Evolutionary conservation across 495 filamentous ascomycete species (phyloP).

Genomic region (Cryomyces minteri): DNA sequence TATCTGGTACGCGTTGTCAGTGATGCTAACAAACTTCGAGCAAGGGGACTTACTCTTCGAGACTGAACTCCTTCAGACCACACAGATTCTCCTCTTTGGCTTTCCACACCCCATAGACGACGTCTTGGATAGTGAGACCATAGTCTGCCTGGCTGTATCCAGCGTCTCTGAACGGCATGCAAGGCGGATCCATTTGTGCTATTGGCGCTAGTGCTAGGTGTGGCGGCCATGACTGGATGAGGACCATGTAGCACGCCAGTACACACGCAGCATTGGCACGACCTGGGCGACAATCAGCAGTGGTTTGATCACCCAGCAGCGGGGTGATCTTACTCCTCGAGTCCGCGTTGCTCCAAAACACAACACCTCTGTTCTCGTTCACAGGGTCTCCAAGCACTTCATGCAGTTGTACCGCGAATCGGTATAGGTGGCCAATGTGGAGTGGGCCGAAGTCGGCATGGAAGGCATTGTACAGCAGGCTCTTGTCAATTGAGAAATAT

Average conservation of each 20-base stretch:
- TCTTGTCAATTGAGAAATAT: slow-evolving; percentile 93
- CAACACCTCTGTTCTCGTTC: slow-evolving; percentile 67
- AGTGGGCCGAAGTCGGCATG: slow-evolving; percentile 96
- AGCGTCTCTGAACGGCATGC: slow-evolving; percentile 98
- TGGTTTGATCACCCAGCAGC: background rate
- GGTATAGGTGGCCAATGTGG: slow-evolving; percentile 91
- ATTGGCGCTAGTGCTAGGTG: slow-evolving; percentile 94
- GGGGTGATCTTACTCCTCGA: slow-evolving; percentile 40
- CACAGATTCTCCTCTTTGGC: slow-evolving; percentile 89
- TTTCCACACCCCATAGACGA: slow-evolving; percentile 97
- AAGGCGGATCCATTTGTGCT: slow-evolving; percentile 83
- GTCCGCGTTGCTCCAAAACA: slow-evolving; percentile 88
- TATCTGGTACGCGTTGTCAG: slow-evolving; percentile 32
- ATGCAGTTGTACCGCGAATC: slow-evolving; percentile 87
- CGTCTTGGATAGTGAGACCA: slow-evolving; percentile 80
- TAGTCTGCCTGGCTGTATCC: slow-evolving; percentile 98
- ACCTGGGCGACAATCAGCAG: slow-evolving; percentile 20
- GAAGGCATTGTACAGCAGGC: slow-evolving; percentile 90
- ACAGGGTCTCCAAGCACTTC: slow-evolving; percentile 78
- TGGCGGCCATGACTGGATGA: slow-evolving; percentile 95
- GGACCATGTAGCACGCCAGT: slow-evolving; percentile 93
- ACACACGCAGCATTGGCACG: slow-evolving; percentile 94
- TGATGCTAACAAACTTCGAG: background rate
- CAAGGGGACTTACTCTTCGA: slow-evolving; percentile 87
- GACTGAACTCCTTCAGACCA: slow-evolving; percentile 69